phyloP scores from a whole-genome alignment of 352 stramenopile species.

The Lagenidium giganteum region DNA sequence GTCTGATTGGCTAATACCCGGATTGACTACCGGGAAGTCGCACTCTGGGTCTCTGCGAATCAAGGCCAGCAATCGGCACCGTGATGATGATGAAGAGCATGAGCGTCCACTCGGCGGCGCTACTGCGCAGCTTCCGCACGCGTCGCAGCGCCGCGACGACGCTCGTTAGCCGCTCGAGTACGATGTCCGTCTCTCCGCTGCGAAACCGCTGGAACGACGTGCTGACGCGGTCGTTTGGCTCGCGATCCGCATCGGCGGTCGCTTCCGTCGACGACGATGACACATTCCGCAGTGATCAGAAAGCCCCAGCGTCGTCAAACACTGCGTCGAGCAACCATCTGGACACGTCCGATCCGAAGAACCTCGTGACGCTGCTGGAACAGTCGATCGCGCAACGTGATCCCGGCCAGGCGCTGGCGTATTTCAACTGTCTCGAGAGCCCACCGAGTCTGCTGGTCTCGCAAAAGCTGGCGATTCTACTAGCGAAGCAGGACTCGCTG shows the following conservation, averaged over 20 bases:
- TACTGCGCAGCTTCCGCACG: no score
- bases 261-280: constrained; percentile 1
- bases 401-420: constrained; percentile 29
- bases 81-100: no score
- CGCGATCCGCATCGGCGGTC: constrained; percentile 8
- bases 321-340: background rate
- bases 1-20: no score
- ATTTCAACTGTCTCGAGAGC: constrained; percentile 39
- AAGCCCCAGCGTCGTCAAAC: background rate
- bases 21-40: no score
- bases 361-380: constrained; percentile 21
- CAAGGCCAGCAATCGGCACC: no score
- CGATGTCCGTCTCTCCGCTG: no score
- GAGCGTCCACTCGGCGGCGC: no score
- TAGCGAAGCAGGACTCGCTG: constrained; percentile 38
- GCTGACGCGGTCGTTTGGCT: no score
- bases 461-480: constrained; percentile 57
- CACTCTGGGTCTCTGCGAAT: no score
- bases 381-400: constrained; percentile 24
- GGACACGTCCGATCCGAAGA: background rate
- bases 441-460: constrained; percentile 24
- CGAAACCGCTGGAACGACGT: no score
- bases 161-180: no score
- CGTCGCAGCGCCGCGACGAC: no score
- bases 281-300: background rate